These are phyloP conservation scores for Sherardia arvensis DNA, from an alignment of 257 asterid species.

Conservation along the genomic window DNA sequence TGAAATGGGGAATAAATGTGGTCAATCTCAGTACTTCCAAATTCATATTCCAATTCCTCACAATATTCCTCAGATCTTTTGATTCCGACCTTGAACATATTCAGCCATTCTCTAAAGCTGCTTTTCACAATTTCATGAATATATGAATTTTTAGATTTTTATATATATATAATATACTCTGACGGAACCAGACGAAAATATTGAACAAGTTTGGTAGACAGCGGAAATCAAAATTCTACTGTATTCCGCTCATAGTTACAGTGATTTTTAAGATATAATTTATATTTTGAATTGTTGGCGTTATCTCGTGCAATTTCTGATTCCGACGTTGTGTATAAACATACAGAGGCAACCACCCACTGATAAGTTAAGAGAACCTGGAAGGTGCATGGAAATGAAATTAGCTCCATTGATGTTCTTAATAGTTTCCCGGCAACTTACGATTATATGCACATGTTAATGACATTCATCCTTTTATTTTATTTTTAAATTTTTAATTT, in stretches of 20 bases:
- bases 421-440: neutral
- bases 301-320: too few species aligned
- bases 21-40: conserved; percentile 8
- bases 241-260: too few species aligned
- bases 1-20: conserved; percentile 1
- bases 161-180: too few species aligned
- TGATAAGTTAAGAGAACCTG: neutral
- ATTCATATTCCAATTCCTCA: neutral
- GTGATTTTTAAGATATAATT: too few species aligned
- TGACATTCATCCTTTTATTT: too few species aligned
- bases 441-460: neutral
- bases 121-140: neutral
- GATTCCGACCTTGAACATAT: conserved; percentile 5
- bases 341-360: neutral
- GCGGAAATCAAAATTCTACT: too few species aligned
- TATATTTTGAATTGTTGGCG: too few species aligned
- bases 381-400: neutral
- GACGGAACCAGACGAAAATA: too few species aligned
- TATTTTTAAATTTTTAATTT: too few species aligned
- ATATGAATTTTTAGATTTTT: neutral
- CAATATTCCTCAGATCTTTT: conserved; percentile 8
- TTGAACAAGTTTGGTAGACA: too few species aligned
- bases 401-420: too few species aligned
- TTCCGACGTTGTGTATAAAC: too few species aligned
- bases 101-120: neutral